phyloP scores from a whole-genome alignment of 352 stramenopile genomes.

The Globisporangium abappressorium region DNA sequence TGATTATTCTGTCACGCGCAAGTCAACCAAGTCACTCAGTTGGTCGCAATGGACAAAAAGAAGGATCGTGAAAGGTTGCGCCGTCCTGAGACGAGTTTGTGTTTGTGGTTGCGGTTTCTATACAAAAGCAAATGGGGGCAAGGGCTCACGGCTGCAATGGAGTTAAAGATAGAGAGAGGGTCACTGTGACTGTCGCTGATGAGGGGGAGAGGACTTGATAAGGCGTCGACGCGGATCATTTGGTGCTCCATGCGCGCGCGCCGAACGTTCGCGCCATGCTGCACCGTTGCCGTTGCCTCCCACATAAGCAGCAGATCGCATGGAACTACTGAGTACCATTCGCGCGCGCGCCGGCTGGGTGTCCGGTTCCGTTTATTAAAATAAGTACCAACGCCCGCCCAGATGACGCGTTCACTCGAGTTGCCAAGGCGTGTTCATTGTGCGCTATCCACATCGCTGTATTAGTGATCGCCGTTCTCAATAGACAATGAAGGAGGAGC shows the following conservation, averaged over 20 bases:
- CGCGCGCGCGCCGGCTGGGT: too few species aligned
- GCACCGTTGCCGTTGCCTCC: not conserved
- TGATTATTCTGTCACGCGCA: not conserved
- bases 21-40: not conserved
- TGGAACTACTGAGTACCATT: not conserved
- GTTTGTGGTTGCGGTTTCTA: not conserved
- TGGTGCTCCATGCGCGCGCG: not conserved
- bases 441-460: not conserved
- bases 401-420: not conserved
- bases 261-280: conserved; percentile 1
- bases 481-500: too few species aligned
- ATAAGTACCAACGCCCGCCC: too few species aligned
- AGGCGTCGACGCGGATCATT: not conserved
- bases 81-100: not conserved
- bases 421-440: not conserved
- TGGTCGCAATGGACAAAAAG: not conserved
- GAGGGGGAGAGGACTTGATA: too few species aligned
- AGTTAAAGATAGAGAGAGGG: not conserved
- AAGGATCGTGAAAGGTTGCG: not conserved
- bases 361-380: too few species aligned
- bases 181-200: too few species aligned
- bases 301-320: not conserved
- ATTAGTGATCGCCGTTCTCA: not conserved
- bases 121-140: not conserved
- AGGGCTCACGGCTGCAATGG: not conserved